Conservation (phyloP, 352 stramenopile species). For the Pseudoperonospora humuli region DNA sequence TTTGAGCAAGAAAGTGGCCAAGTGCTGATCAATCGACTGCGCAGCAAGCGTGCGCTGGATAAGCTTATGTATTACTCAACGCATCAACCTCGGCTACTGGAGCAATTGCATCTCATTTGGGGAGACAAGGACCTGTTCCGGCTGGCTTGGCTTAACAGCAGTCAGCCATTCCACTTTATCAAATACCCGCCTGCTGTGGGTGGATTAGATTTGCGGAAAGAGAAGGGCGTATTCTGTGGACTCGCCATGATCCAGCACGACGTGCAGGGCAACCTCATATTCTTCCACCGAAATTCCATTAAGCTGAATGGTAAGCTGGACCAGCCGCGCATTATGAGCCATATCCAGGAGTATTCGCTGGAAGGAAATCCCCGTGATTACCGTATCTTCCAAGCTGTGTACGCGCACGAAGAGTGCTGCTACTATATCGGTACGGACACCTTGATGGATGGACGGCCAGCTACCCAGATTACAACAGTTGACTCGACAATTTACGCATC, state of each 20-base stretch:
- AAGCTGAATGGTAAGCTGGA: slow-evolving; percentile 66
- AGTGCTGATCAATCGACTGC: slow-evolving; percentile 75
- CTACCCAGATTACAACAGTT: slow-evolving; percentile 63
- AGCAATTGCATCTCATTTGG: slow-evolving; percentile 75
- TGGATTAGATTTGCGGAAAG: slow-evolving; percentile 52
- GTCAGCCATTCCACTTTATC: slow-evolving; percentile 75
- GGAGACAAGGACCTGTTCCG: slow-evolving; percentile 85
- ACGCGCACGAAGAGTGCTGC: slow-evolving; percentile 78
- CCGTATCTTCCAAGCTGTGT: slow-evolving; percentile 74
- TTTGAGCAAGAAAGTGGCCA: slow-evolving; percentile 85
- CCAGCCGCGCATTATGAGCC: slow-evolving; percentile 70
- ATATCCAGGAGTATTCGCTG: slow-evolving; percentile 75
- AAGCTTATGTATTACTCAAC: slow-evolving; percentile 86
- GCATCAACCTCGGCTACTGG: slow-evolving; percentile 54
- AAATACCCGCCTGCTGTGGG: slow-evolving; percentile 58
- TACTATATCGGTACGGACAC: slow-evolving; percentile 80
- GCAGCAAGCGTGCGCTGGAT: slow-evolving; percentile 64
- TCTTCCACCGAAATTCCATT: slow-evolving; percentile 83
- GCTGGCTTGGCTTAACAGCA: slow-evolving; percentile 71
- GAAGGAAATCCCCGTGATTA: slow-evolving; percentile 66
- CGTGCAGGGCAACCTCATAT: slow-evolving; percentile 72
- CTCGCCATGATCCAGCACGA: slow-evolving; percentile 85
- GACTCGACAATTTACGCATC: slow-evolving; percentile 67
- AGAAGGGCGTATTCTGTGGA: slow-evolving; percentile 76
- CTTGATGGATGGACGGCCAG: slow-evolving; percentile 47